A percentile compares a stretch with the other conserved stretches of the same genome.
Evolutionary conservation across 441 rosid genomes (phyloP).

Genomic region (Aquilaria agallochum): DNA sequence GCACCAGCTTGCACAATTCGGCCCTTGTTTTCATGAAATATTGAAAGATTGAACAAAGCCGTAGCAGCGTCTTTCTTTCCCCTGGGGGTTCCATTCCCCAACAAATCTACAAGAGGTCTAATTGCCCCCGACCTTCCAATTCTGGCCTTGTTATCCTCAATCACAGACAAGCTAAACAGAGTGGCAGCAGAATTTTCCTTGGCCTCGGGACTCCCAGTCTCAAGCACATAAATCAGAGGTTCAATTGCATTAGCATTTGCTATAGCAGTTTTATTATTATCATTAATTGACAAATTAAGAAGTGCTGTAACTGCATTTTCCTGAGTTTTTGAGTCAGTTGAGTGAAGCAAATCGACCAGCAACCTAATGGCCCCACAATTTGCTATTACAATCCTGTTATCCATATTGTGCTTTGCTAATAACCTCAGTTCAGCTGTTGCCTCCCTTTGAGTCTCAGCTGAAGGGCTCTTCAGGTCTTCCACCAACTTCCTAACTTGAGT

Average conservation of each 20-base stretch:
- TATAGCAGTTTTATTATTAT: constrained; percentile 74
- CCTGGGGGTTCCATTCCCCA: constrained; percentile 75
- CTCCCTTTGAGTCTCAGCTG: constrained; percentile 53
- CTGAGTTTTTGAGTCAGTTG: constrained; percentile 52
- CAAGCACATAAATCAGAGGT: constrained; percentile 72
- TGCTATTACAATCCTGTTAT: constrained; percentile 78
- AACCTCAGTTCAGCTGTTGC: constrained; percentile 54
- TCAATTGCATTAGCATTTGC: constrained; percentile 69
- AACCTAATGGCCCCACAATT: constrained; percentile 56
- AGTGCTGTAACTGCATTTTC: constrained; percentile 87
- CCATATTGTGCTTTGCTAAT: constrained; percentile 75
- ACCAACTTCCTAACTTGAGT: constrained; percentile 57
- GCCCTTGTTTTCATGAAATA: constrained; percentile 72
- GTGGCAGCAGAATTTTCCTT: constrained; percentile 89
- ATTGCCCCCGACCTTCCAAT: constrained; percentile 89
- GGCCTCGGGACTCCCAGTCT: constrained; percentile 78
- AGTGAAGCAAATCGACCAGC: constrained; percentile 55
- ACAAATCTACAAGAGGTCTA: constrained; percentile 74
- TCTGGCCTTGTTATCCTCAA: constrained; percentile 73
- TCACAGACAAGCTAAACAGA: constrained; percentile 76
- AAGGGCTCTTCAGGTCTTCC: constrained; percentile 58
- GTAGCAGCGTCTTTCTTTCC: constrained; percentile 93
- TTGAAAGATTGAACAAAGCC: constrained; percentile 80
- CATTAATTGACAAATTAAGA: constrained; percentile 81
- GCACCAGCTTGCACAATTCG: constrained; percentile 82